Percentiles rank a stretch among this genome's conserved stretches.
Conservation (phyloP, 2,329 filamentous ascomycete species). For the Colletotrichum sp. region DNA sequence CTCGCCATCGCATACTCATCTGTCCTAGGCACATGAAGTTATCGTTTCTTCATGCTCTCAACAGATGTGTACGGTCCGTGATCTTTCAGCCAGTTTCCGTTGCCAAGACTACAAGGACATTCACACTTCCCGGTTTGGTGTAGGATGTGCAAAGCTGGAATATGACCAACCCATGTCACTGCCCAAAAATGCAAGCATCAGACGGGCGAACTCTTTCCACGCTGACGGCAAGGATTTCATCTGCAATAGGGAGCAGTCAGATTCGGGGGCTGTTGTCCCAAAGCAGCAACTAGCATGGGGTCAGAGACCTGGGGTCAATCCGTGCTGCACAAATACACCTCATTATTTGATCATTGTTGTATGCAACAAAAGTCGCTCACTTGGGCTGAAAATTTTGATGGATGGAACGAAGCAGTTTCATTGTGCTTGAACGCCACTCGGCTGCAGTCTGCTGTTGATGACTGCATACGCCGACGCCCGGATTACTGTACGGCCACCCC, state of each 20-base stretch:
- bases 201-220: not conserved
- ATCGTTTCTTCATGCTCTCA: not conserved
- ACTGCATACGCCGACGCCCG: not conserved
- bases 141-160: not conserved
- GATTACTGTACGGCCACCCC: not conserved
- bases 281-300: rapidly evolving
- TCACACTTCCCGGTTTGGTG: too few relatives aligned
- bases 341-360: not conserved
- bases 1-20: too few relatives aligned
- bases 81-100: not conserved
- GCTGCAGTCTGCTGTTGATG: not conserved
- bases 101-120: not conserved
- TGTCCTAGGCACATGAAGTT: not conserved
- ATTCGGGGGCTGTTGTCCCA: not conserved
- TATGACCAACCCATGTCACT: not conserved
- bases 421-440: not conserved
- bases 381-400: not conserved
- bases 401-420: rapidly evolving
- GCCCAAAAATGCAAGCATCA: not conserved
- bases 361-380: not conserved
- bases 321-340: not conserved
- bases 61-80: not conserved
- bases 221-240: not conserved
- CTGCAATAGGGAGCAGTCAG: not conserved
- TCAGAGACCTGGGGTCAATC: not conserved